Base-by-base conservation (phyloP, 306 rosid genomes). In the Inga oerstediana region DNA sequence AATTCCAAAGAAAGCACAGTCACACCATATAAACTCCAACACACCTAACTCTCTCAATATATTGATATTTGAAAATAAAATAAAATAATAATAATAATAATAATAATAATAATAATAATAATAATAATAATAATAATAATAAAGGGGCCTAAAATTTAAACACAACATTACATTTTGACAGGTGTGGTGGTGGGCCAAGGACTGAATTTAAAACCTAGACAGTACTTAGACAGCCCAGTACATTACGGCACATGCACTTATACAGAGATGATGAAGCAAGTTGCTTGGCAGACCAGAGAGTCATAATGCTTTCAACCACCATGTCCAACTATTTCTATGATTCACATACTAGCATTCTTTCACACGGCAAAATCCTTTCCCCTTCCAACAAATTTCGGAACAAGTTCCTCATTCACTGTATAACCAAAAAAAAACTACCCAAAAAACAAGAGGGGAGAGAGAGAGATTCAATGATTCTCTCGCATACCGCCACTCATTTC, bases 301-400 rank as follows among this genome's bases (percentile, higher is more conserved):
- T 80, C 84, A 85, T 87, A 88, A 90, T 79, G 75, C 72, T 82
- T 88, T 78, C 91, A 91, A 82, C 92, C 75, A 91, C 95, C 92
- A 83, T 8, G 54, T 66, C 67, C 71, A 83, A 81, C 71, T 15
- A 69, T 51, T 69, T 80, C 81, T 64, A 58, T 46, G 75, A 83
- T 20, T 37, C 77, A 78, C 62, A 71, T 62, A 70, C 69, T 72
- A 41, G 77, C 86, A 79, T 52, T 52, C 75, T 45, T 62, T 13
- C 37, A 62, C 81, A 74, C 6, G 30, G 32, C 80, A 45, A 32
- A 73, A 27, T 27, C 10, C 12, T 46, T 73, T 48, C 61, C 15
- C 61, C 59, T 48, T 74, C 17, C 64, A n/a, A 2, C 17, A 39
- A 35, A 65, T 75, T 75, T 30, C 14, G 44, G 44, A 59, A 61